These are phyloP conservation scores for Plasmodium blacklocki DNA, from an alignment of 169 alveolate genomes.

Conservation along the genomic window DNA sequence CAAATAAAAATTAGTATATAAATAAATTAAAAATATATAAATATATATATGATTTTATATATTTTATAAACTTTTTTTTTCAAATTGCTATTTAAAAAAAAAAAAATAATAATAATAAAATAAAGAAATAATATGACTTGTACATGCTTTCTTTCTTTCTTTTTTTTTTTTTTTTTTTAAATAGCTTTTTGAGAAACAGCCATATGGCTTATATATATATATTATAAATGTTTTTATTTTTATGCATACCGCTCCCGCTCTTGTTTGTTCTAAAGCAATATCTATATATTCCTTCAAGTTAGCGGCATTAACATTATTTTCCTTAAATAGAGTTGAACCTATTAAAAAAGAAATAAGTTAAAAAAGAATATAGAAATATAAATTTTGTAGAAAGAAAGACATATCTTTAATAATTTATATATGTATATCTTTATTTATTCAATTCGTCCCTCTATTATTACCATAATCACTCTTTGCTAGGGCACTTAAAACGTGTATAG, in stretches of 20 bases:
- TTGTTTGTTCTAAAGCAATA: conserved; percentile 60
- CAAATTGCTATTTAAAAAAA: background rate
- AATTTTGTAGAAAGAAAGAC: background rate
- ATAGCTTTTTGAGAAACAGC: background rate
- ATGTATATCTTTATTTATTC: background rate
- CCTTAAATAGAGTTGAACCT: conserved; percentile 44
- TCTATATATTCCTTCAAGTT: conserved; percentile 45
- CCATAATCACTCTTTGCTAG: conserved; percentile 66
- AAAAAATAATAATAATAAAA: background rate
- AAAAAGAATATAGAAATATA: background rate
- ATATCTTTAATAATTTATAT: background rate
- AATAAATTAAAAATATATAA: background rate
- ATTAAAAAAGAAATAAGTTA: background rate
- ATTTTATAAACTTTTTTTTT: too few species aligned
- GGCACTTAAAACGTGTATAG: conserved; percentile 62
- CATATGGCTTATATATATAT: too few species aligned
- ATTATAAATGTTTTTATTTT: background rate
- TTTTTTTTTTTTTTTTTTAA: background rate
- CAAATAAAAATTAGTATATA: background rate
- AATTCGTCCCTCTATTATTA: background rate
- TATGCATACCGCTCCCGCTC: conserved; percentile 72
- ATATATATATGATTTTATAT: too few species aligned
- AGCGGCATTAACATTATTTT: conserved; percentile 31
- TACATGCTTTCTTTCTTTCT: background rate
- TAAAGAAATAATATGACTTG: background rate